Base-by-base conservation (phyloP, 2,329 filamentous ascomycete species). In the Aureobasidium sp. region DNA sequence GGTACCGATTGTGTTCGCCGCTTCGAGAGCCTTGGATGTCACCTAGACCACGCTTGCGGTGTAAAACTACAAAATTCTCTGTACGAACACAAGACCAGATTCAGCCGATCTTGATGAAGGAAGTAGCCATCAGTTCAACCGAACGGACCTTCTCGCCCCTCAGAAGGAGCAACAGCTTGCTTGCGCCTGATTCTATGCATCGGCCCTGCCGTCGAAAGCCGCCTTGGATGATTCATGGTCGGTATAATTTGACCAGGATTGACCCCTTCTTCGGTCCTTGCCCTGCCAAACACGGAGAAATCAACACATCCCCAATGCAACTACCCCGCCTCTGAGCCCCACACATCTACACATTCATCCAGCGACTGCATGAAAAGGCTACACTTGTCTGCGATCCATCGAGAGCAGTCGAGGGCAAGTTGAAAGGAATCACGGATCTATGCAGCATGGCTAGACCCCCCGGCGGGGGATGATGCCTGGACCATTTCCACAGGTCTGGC, bases 311-410 rank as follows among this genome's bases (percentile, higher is more conserved):
- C 31, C 25, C 37, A 55, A 55, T 55, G 53, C 39, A 34, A 36
- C 27, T 44, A 57, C 53, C 53, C 53, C 53, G 39, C 53, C 39
- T 34, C 25, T 44, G 53, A 41, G 39, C 53, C 53, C 53, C 53
- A 57, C 53, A 36, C 22, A 25, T 37, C 22, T 34, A 22, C 25
- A 20, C 12, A 57, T 45, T 45, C 27, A 44, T 45, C 52, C 37
- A 44, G 22, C 17, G 12, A 22, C 11, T 57, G 53, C 29, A 57
- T 45, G 51, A 14, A 7, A 20, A 5, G 31, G 11, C n/a, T 36
- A 14, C 25, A 20, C 8, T 25, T 36, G 41, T 31, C 25, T 27
- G 25, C 17, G 37, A 20, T 2, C 22, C 12, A 29, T 27, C 14
- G n/a, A 27, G 52, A 22, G 14, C 5, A 12, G 15, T 37, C 22